These are phyloP conservation scores for Scheffersomyces parashehatae DNA, from an alignment of 1,139 yeast genomes.

Conservation along the genomic window DNA sequence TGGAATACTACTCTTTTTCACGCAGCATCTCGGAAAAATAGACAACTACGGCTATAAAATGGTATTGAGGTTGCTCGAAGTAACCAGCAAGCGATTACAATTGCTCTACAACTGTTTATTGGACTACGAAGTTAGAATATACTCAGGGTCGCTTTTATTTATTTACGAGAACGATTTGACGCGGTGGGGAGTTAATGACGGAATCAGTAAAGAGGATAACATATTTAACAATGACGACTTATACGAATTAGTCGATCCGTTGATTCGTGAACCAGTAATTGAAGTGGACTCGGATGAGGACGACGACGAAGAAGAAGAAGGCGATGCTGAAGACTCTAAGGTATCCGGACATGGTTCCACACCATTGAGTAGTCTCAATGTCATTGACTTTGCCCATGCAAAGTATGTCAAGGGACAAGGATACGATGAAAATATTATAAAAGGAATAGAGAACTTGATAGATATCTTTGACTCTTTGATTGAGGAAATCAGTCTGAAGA, in stretches of 20 bases:
- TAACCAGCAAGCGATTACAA: conserved; percentile 59
- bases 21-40: conserved; percentile 15
- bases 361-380: conserved; percentile 53
- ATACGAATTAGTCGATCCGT: conserved; percentile 37
- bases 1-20: conserved; percentile 57
- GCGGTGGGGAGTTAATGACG: conserved; percentile 38
- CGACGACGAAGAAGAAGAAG: conserved; percentile 13
- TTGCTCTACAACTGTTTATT: conserved; percentile 63
- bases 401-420: conserved; percentile 63
- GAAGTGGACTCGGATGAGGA: conserved; percentile 8
- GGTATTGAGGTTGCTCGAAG: conserved; percentile 29
- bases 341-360: conserved; percentile 12
- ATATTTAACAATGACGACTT: conserved; percentile 18
- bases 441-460: conserved; percentile 66
- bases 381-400: conserved; percentile 93
- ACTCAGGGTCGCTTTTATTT: conserved; percentile 74
- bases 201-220: conserved; percentile 15
- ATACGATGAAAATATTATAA: conserved; percentile 66
- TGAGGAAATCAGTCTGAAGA: not conserved
- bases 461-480: conserved; percentile 35
- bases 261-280: conserved; percentile 26
- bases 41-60: conserved; percentile 9
- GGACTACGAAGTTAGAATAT: conserved; percentile 62
- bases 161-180: conserved; percentile 67
- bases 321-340: conserved; percentile 22